Evolutionary conservation across 257 asterid species (phyloP).

Genomic region (Paraleonurus japonicus): DNA sequence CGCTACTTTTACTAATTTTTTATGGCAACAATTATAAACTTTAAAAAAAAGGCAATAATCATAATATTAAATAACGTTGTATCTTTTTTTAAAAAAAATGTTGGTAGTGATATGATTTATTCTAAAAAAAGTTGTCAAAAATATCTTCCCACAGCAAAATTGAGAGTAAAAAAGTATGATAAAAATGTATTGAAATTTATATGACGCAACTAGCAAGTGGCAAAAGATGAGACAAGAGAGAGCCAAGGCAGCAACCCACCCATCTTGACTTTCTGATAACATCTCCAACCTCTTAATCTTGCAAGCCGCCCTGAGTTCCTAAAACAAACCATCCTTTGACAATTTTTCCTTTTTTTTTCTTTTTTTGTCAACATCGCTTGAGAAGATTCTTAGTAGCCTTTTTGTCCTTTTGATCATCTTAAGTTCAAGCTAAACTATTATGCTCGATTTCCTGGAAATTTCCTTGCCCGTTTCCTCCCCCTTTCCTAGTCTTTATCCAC

Average conservation of each 20-base stretch:
- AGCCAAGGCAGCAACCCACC: constrained; percentile 12
- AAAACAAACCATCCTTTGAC: constrained; percentile 13
- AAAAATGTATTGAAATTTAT: background rate
- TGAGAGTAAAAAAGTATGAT: background rate
- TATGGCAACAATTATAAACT: background rate
- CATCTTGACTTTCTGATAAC: background rate
- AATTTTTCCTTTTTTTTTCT: background rate
- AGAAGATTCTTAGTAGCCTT: background rate
- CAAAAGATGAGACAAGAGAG: background rate
- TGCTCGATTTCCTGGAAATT: constrained; percentile 22
- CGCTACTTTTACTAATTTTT: background rate
- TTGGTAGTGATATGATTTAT: too few species aligned
- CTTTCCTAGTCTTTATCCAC: background rate
- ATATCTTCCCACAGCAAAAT: background rate
- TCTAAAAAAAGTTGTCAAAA: too few species aligned
- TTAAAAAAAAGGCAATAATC: too few species aligned
- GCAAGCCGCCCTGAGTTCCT: constrained; percentile 16
- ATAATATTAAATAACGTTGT: too few species aligned
- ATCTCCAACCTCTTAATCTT: constrained; percentile 5
- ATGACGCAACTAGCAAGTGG: background rate
- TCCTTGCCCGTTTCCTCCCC: constrained; percentile 24
- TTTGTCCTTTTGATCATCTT: background rate
- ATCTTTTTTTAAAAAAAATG: too few species aligned
- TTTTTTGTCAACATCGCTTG: background rate
- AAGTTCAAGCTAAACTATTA: background rate